These are phyloP conservation scores for Camelina laxa DNA, from an alignment of 345 rosid species.

Conservation along the genomic window DNA sequence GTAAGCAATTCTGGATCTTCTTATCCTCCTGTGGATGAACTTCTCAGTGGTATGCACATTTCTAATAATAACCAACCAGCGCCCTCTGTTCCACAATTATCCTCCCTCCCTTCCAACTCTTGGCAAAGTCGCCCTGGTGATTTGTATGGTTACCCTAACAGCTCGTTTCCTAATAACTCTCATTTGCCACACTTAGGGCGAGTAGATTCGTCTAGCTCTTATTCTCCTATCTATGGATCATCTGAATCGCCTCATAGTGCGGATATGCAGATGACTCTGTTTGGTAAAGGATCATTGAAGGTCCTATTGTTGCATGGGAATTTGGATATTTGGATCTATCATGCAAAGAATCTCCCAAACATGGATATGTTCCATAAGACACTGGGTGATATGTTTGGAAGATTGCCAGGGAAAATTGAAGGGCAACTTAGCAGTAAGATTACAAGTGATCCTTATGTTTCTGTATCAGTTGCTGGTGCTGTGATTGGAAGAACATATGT, in stretches of 20 bases:
- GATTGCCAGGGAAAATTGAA: slow-evolving; percentile 56
- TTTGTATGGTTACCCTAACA: slow-evolving; percentile 67
- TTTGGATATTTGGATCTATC: slow-evolving; percentile 79
- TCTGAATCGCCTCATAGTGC: slow-evolving; percentile 53
- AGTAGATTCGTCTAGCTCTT: slow-evolving; percentile 48
- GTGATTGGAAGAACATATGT: slow-evolving; percentile 89
- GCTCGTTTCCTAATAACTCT: slow-evolving; percentile 59
- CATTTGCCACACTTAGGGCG: slow-evolving; percentile 53
- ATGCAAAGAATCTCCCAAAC: slow-evolving; percentile 88
- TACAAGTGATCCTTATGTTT: slow-evolving; percentile 89
- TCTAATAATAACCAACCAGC: slow-evolving; percentile 48
- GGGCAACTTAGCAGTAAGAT: slow-evolving; percentile 60
- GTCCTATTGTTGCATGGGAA: slow-evolving; percentile 85
- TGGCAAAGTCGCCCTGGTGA: slow-evolving; percentile 46
- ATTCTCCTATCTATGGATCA: slow-evolving; percentile 43
- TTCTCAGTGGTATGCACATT: slow-evolving; percentile 52
- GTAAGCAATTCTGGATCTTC: slow-evolving; percentile 32
- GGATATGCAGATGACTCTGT: slow-evolving; percentile 61
- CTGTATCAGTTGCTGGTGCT: slow-evolving; percentile 65
- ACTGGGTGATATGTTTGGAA: slow-evolving; percentile 75
- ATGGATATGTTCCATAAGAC: slow-evolving; percentile 97
- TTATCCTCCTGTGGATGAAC: slow-evolving; percentile 79
- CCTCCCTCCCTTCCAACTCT: slow-evolving; percentile 49
- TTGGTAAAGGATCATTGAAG: slow-evolving; percentile 73
- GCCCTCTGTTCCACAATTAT: slow-evolving; percentile 48